Evolutionary conservation across 169 alveolate genomes (phyloP), one percentile per base, ranked within the genome.

Genomic region (Fabrea salina): DNA sequence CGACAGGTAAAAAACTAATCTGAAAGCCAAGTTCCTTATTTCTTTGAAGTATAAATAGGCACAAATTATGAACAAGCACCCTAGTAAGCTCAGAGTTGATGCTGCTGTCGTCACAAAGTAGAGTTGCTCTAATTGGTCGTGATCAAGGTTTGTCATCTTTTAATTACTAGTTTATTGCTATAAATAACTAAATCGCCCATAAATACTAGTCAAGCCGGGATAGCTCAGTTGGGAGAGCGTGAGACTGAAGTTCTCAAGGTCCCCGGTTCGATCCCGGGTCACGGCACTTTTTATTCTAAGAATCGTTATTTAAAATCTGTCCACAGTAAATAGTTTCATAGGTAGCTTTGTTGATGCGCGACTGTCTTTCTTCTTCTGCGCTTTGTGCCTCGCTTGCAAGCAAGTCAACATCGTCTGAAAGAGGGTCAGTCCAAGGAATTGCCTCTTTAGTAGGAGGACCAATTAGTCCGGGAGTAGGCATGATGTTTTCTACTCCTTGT

Each of bases 361-460:
- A n/a, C 13, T 61, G 53, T 61, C 75, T 61, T 61, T 61, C 75
- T 35, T 61, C 32, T 3, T 61, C 75, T 33, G 53, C 53, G 8
- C 13, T 16, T 33, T 16, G 13, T 33, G 53, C 25, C 37, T 61
- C 75, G 16, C 37, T 4, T 1, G 54, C n/a, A 33, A 61, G 53
- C 75, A 8, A 8, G 16, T 61, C 44, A 35, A 61, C 13, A 32
- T 61, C 75, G 27, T 25, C 54, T 1, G 53, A 61, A n/a, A 27
- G n/a, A 22, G 49, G 49, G 37, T n/a, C 37, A 56, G 75, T 44
- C 75, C 75, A 61, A 16, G 75, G 75, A 2, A 37, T 16, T 16
- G 44, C 44, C 11, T 61, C 75, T 61, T 37, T 61, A 16, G 11
- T 13, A 33, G 75, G 75, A 16, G 75, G 75, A 32, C 75, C 75